Evolutionary conservation across 495 filamentous ascomycete genomes (phyloP).

Genomic region (Lophium mytilinum): DNA sequence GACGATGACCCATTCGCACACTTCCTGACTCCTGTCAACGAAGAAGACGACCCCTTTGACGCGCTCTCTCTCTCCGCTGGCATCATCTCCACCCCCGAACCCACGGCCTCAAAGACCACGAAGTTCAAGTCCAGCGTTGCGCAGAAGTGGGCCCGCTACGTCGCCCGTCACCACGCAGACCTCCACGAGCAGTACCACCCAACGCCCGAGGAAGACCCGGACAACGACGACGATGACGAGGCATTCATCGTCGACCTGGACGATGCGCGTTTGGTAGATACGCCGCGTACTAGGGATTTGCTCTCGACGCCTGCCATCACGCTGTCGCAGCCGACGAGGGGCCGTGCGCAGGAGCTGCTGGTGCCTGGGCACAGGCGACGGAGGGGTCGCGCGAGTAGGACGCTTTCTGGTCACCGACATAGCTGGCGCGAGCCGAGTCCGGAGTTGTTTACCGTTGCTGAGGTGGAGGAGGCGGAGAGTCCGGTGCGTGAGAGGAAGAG

Average conservation of each 20-base stretch:
- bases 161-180: conserved; percentile 18
- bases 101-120: conserved; percentile 16
- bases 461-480: conserved; percentile 26
- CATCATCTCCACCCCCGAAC: conserved; percentile 18
- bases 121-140: conserved; percentile 24
- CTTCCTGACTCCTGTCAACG: conserved; percentile 34
- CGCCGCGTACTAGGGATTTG: conserved; percentile 8
- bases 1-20: conserved; percentile 36
- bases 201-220: not conserved
- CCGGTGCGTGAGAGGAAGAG: not conserved
- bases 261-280: conserved; percentile 16
- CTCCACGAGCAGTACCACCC: conserved; percentile 25
- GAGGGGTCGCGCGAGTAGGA: conserved; percentile 19
- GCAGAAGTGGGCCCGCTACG: conserved; percentile 27
- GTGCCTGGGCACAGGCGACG: conserved; percentile 1
- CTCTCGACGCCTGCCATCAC: conserved; percentile 23
- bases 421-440: conserved; percentile 37
- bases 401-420: conserved; percentile 33
- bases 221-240: conserved; percentile 12
- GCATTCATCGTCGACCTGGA: conserved; percentile 25
- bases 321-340: conserved; percentile 25
- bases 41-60: conserved; percentile 32
- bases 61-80: conserved; percentile 28
- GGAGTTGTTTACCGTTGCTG: conserved; percentile 34
- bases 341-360: conserved; percentile 26